phyloP scores from a whole-genome alignment of 2,329 filamentous ascomycete species.

The Colletotrichum orchidophilum region DNA sequence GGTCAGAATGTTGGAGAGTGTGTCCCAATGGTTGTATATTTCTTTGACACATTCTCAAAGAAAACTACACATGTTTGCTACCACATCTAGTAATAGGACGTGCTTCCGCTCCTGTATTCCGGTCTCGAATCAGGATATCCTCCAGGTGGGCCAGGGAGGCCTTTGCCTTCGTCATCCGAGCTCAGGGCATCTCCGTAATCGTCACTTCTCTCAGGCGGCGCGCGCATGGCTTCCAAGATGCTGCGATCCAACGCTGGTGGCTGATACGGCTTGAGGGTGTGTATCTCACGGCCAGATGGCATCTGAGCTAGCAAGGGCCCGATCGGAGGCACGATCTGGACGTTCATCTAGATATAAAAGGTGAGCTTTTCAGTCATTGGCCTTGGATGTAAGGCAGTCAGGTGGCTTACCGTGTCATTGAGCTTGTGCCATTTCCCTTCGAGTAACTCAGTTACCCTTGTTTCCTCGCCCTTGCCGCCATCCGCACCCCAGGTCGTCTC shows the following conservation, averaged over 20 bases:
- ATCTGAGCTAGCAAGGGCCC: slow-evolving; percentile 79
- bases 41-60: slow-evolving; percentile 13
- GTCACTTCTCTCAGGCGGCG: slow-evolving; percentile 56
- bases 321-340: slow-evolving; percentile 77
- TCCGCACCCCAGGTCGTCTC: slow-evolving; percentile 81
- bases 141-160: slow-evolving; percentile 50
- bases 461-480: slow-evolving; percentile 86
- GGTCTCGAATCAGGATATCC: slow-evolving; percentile 59
- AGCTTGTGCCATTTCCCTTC: slow-evolving; percentile 90
- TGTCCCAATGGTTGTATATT: slow-evolving; percentile 1
- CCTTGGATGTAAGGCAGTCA: neutral
- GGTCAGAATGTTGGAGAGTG: slow-evolving; percentile 8
- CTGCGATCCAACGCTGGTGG: slow-evolving; percentile 72
- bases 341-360: slow-evolving; percentile 70
- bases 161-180: slow-evolving; percentile 49
- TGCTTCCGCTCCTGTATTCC: slow-evolving; percentile 50
- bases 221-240: slow-evolving; percentile 69
- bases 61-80: slow-evolving; percentile 4
- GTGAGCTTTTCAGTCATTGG: neutral
- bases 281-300: slow-evolving; percentile 89
- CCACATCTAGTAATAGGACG: slow-evolving; percentile 46
- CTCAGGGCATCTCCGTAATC: slow-evolving; percentile 45
- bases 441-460: slow-evolving; percentile 84
- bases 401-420: slow-evolving; percentile 84
- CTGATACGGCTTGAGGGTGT: slow-evolving; percentile 74